Conservation (phyloP, 306 rosid species). For the Quercus berberidifolia region DNA sequence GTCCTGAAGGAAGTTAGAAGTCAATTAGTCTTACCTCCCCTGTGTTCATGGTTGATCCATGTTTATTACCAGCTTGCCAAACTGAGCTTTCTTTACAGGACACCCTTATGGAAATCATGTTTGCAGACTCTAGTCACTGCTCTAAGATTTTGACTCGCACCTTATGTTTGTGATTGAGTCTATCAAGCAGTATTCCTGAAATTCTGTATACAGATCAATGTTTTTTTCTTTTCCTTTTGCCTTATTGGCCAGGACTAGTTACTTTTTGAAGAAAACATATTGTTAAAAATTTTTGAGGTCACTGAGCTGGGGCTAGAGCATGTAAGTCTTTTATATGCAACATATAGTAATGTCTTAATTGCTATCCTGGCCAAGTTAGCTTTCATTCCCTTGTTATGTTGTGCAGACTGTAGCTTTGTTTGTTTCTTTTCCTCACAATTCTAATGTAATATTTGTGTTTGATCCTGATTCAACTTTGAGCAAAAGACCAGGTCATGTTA, state of each 20-base stretch:
- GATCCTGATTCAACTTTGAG: not conserved
- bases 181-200: not conserved
- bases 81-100: not conserved
- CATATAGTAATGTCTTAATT: conserved; percentile 2
- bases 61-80: conserved; percentile 2
- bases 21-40: conserved; percentile 13
- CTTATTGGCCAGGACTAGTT: not conserved
- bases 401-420: conserved; percentile 1
- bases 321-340: conserved; percentile 3
- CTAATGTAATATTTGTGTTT: not conserved
- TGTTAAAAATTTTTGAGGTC: not conserved
- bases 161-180: not conserved
- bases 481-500: not conserved
- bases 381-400: not conserved
- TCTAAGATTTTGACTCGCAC: not conserved
- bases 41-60: not conserved
- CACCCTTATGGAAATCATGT: not conserved
- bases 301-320: not conserved
- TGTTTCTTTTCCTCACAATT: not conserved
- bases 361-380: not conserved
- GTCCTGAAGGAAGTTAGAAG: not conserved
- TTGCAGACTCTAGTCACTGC: not conserved
- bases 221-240: not conserved
- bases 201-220: not conserved
- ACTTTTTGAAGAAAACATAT: not conserved